Percentiles rank a stretch among this genome's conserved stretches.
Conservation (phyloP, 2,329 filamentous ascomycete genomes). For the Hansfordia pulvinata region DNA sequence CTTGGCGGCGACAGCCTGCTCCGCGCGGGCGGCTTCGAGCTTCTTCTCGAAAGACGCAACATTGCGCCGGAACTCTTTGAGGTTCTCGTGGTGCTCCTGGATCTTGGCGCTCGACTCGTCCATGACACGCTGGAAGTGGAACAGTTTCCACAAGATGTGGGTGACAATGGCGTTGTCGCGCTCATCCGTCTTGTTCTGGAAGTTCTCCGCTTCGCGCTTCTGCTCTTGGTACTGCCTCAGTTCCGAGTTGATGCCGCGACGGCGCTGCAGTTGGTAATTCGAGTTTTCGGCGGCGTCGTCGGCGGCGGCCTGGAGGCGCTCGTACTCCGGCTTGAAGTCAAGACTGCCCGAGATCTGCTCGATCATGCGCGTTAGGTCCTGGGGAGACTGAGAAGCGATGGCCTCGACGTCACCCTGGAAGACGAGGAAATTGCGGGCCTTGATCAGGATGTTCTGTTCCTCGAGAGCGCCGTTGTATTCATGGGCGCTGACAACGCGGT, state of each 20-base stretch:
- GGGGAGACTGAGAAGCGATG: slow-evolving; percentile 88
- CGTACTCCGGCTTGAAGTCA: slow-evolving; percentile 90
- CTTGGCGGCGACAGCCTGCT: slow-evolving; percentile 65
- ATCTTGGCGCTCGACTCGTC: slow-evolving; percentile 85
- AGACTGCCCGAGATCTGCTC: slow-evolving; percentile 96
- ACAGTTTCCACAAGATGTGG: slow-evolving; percentile 93
- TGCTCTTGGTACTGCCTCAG: slow-evolving; percentile 97
- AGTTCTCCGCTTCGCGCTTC: slow-evolving; percentile 89
- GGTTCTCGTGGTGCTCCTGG: slow-evolving; percentile 82
- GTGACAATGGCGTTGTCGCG: slow-evolving; percentile 83
- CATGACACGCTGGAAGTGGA: slow-evolving; percentile 86
- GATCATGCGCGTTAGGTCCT: slow-evolving; percentile 83
- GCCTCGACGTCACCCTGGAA: slow-evolving; percentile 98
- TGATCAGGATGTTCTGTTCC: slow-evolving; percentile 91
- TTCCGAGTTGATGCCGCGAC: slow-evolving; percentile 90
- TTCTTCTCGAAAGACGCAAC: slow-evolving; percentile 72
- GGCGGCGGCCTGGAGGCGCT: slow-evolving; percentile 71
- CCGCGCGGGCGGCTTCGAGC: slow-evolving; percentile 68
- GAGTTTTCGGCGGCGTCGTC: slow-evolving; percentile 84
- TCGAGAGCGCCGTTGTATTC: slow-evolving; percentile 92
- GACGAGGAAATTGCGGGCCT: slow-evolving; percentile 92
- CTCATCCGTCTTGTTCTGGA: slow-evolving; percentile 80
- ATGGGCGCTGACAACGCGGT: slow-evolving; percentile 72
- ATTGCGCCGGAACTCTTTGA: slow-evolving; percentile 83
- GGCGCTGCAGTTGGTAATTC: slow-evolving; percentile 74